These are phyloP conservation scores for Dichotomopilus funicola DNA, from an alignment of 2,329 filamentous ascomycete species.

Conservation along the genomic window DNA sequence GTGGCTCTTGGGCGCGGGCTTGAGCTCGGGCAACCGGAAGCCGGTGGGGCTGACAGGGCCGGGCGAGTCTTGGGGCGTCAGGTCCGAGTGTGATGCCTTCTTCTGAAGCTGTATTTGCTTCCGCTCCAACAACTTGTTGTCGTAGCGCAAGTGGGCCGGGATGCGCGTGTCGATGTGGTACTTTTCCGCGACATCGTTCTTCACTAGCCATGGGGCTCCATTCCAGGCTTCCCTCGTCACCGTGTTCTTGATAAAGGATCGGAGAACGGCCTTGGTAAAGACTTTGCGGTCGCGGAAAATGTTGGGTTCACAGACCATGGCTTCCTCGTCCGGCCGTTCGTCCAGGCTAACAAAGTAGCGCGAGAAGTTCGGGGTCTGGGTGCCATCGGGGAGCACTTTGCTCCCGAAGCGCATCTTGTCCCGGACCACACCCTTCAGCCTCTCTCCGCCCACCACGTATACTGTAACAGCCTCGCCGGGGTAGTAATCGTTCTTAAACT, in stretches of 20 bases:
- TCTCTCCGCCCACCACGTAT: constrained; percentile 60
- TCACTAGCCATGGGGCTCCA: constrained; percentile 95
- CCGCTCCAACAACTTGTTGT: constrained; percentile 69
- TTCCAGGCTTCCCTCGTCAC: constrained; percentile 89
- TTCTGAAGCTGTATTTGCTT: constrained; percentile 64
- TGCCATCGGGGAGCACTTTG: constrained; percentile 59
- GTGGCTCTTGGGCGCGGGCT: constrained; percentile 64
- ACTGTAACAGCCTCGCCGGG: constrained; percentile 80
- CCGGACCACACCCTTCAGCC: constrained; percentile 66
- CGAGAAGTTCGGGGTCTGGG: constrained; percentile 62
- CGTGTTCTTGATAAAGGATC: constrained; percentile 91
- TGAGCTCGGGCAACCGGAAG: constrained; percentile 62
- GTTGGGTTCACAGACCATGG: constrained; percentile 71
- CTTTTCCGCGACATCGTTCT: constrained; percentile 71
- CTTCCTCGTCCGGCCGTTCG: constrained; percentile 62
- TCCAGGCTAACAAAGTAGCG: constrained; percentile 75
- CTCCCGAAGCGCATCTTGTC: constrained; percentile 76
- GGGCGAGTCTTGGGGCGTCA: constrained; percentile 26
- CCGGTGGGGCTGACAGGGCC: constrained; percentile 34
- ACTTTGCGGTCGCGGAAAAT: constrained; percentile 81
- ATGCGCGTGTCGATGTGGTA: constrained; percentile 86
- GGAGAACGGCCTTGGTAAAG: constrained; percentile 90
- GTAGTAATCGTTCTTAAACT: constrained; percentile 87
- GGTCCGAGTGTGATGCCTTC: constrained; percentile 46
- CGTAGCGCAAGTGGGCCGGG: constrained; percentile 74